A percentile compares a stretch with the other conserved stretches of the same genome.
Conservation (phyloP, 495 filamentous ascomycete genomes). For the Penicillium paxilli region DNA sequence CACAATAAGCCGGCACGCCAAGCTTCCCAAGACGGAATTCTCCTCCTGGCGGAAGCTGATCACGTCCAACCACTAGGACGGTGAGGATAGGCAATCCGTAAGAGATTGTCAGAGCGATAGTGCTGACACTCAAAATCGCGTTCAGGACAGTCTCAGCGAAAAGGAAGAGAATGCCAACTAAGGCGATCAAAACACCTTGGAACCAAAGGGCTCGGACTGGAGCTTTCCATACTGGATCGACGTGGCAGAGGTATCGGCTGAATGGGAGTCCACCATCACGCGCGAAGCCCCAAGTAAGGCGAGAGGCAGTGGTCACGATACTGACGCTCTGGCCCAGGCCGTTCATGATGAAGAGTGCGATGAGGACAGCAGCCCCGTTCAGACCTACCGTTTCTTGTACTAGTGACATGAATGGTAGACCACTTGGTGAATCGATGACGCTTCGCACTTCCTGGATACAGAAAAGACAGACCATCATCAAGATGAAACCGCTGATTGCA, state of each 20-base stretch:
- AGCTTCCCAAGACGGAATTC: conserved; percentile 38
- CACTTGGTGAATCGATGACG: conserved; percentile 48
- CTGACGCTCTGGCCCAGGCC: conserved; percentile 44
- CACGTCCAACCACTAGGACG: conserved; percentile 37
- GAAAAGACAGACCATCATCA: conserved; percentile 74
- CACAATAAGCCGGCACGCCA: conserved; percentile 34
- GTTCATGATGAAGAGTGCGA: conserved; percentile 46
- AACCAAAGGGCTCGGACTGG: conserved; percentile 44
- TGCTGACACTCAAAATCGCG: conserved; percentile 47
- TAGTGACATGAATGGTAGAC: conserved; percentile 44
- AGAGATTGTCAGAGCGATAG: conserved; percentile 45
- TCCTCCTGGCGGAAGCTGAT: conserved; percentile 38
- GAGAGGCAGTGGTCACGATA: conserved; percentile 47
- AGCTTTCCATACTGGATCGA: conserved; percentile 36
- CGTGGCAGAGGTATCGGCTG: conserved; percentile 34
- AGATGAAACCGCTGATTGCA: conserved; percentile 61
- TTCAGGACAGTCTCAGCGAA: conserved; percentile 46
- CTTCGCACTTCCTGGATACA: conserved; percentile 61
- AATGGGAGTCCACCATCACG: conserved; percentile 53
- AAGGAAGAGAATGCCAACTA: conserved; percentile 43
- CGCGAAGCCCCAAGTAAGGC: conserved; percentile 56
- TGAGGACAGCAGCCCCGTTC: conserved; percentile 33
- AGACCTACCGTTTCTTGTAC: conserved; percentile 37
- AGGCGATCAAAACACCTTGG: conserved; percentile 38
- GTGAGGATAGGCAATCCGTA: conserved; percentile 44